These are phyloP conservation scores for Pythium pectinolyticum DNA, from an alignment of 352 stramenopile genomes.

Conservation along the genomic window DNA sequence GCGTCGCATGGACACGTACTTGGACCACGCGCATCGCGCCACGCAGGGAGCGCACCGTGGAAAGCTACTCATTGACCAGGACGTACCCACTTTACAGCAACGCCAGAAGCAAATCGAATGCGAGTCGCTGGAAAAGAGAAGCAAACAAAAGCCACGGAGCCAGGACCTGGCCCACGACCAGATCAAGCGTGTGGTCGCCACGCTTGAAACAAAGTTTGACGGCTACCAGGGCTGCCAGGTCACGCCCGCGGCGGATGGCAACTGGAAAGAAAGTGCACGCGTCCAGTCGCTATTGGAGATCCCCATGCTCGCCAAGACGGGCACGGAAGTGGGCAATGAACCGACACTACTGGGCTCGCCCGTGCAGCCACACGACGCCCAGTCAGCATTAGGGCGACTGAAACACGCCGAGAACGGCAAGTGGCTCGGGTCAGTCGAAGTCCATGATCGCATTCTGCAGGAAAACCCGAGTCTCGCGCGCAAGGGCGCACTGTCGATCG, in stretches of 20 bases:
- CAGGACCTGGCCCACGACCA: conserved; percentile 54
- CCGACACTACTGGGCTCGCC: conserved; percentile 52
- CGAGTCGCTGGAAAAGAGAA: conserved; percentile 65
- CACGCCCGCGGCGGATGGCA: conserved; percentile 56
- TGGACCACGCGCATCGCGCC: conserved; percentile 48
- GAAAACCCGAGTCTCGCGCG: conserved; percentile 66
- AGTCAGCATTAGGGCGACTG: conserved; percentile 41
- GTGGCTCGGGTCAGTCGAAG: conserved; percentile 71
- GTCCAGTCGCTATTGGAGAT: conserved; percentile 62
- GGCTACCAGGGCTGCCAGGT: conserved; percentile 67
- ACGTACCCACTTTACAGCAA: conserved; percentile 56
- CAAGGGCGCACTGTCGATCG: conserved; percentile 56
- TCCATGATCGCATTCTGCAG: conserved; percentile 48
- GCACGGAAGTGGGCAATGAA: conserved; percentile 52
- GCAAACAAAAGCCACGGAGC: conserved; percentile 72
- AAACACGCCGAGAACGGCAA: conserved; percentile 48
- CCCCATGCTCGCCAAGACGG: conserved; percentile 56
- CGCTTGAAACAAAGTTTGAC: conserved; percentile 71
- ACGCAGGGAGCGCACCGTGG: conserved; percentile 45
- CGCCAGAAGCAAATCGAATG: conserved; percentile 74
- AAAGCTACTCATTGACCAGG: conserved; percentile 61
- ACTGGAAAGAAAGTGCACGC: conserved; percentile 58
- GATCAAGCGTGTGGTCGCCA: conserved; percentile 65
- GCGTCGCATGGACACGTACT: conserved; percentile 70
- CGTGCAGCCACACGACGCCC: conserved; percentile 45